Evolutionary conservation across 164 flowering plant species (phyloP).

Genomic region (Kingdonia uniflora): DNA sequence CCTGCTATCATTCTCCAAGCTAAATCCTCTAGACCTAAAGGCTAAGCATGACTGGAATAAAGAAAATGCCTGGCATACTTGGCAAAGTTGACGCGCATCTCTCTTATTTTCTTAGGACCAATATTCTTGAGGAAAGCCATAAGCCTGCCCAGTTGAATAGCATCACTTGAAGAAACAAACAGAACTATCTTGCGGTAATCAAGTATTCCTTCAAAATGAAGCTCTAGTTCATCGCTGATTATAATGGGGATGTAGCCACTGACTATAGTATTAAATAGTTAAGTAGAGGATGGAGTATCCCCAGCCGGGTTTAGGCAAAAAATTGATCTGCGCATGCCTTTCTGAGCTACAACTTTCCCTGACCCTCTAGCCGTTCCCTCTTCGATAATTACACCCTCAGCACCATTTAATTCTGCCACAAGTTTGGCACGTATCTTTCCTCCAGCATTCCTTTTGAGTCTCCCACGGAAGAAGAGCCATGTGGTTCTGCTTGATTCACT

Average conservation of each 20-base stretch:
- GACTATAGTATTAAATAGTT: slow-evolving; percentile 93
- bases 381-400: slow-evolving; percentile 55
- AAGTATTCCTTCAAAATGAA: slow-evolving; percentile 97
- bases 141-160: slow-evolving; percentile 78
- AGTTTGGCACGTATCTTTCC: slow-evolving; percentile 93
- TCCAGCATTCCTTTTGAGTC: no score
- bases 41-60: no score
- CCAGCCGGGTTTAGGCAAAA: slow-evolving; percentile 96
- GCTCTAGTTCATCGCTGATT: slow-evolving; percentile 93
- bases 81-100: no score
- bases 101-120: slow-evolving; percentile 33
- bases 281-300: slow-evolving; percentile 97
- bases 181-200: slow-evolving; percentile 86
- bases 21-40: no score
- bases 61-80: no score
- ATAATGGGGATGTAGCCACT: slow-evolving; percentile 97
- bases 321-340: slow-evolving; percentile 92
- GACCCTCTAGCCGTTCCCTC: slow-evolving; percentile 84
- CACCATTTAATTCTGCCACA: slow-evolving; percentile 52
- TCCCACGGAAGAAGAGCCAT: no score
- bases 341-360: slow-evolving; percentile 84
- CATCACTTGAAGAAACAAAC: slow-evolving; percentile 90
- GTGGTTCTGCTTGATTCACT: no score
- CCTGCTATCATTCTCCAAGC: no score
- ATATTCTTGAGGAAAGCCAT: slow-evolving; percentile 46